Evolutionary conservation across 139 green algal genomes (phyloP).

Genomic region (Micractinium conductrix): DNA sequence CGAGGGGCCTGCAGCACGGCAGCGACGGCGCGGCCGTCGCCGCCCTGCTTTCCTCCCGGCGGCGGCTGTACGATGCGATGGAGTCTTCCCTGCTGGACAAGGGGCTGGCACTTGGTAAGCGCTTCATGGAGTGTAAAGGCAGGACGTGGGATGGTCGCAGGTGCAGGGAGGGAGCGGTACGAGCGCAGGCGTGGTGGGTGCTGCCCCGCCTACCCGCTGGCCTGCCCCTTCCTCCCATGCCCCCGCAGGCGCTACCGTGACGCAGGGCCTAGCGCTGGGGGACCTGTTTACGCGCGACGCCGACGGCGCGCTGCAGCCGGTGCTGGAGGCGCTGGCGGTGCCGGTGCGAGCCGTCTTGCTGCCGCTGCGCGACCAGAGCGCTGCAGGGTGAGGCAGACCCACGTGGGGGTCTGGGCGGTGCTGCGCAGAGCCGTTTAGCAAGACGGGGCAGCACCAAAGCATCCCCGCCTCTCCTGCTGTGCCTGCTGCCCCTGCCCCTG

Average conservation of each 20-base stretch:
- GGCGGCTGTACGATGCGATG: conserved; percentile 53
- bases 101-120: conserved; percentile 46
- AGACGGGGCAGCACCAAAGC: too few relatives aligned
- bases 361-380: conserved; percentile 49
- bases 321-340: conserved; percentile 36
- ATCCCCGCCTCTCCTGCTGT: not conserved
- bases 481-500: not conserved
- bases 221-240: not conserved
- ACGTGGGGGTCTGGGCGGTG: not conserved
- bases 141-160: too few relatives aligned
- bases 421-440: too few relatives aligned
- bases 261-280: conserved; percentile 51
- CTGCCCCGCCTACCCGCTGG: not conserved
- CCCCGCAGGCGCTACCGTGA: conserved; percentile 40
- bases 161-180: not conserved
- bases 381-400: not conserved
- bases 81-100: conserved; percentile 28
- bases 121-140: not conserved
- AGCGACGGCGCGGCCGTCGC: not conserved
- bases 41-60: not conserved
- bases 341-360: conserved; percentile 67
- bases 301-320: conserved; percentile 1
- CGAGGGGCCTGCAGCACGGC: not conserved
- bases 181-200: not conserved
- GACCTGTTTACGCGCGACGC: conserved; percentile 48